Percentiles rank a stretch among this genome's conserved stretches.
phyloP scores from a whole-genome alignment of 257 asterid species.

The Osmanthus fragrans region DNA sequence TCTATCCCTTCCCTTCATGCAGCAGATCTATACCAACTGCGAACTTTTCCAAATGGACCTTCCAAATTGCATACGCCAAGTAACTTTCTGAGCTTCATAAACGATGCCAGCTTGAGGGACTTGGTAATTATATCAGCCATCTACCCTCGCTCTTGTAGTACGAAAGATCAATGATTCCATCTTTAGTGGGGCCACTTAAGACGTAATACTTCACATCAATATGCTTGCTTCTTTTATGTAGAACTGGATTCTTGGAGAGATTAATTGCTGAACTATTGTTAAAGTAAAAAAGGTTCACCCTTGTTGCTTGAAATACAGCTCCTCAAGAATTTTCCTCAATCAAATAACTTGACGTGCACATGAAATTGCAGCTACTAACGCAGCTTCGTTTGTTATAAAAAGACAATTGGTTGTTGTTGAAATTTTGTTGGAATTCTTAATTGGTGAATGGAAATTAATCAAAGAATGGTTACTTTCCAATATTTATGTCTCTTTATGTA shows the following conservation, averaged over 20 bases:
- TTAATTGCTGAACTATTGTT: constrained; percentile 2
- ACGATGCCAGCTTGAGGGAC: not conserved
- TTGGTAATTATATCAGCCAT: not conserved
- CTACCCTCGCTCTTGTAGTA: not conserved
- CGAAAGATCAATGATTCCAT: not conserved
- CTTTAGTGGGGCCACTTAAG: not conserved
- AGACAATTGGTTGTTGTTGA: no score
- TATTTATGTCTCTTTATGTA: no score
- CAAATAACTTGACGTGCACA: not conserved
- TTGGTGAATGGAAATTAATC: no score
- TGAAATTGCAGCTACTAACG: not conserved
- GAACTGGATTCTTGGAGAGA: constrained; percentile 3
- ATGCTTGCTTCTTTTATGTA: constrained; percentile 7
- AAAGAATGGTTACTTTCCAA: no score
- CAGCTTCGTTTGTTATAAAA: no score
- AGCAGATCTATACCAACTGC: no score
- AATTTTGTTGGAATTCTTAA: no score
- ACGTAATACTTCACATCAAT: constrained; percentile 7
- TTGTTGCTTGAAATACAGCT: not conserved
- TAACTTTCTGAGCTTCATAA: not conserved
- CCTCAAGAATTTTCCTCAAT: not conserved
- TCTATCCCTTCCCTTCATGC: no score
- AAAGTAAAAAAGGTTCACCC: not conserved
- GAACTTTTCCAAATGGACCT: no score
- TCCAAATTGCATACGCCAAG: not conserved